Base-by-base conservation (phyloP, 164 flowering plant species). In the Vitis rotundifolia region DNA sequence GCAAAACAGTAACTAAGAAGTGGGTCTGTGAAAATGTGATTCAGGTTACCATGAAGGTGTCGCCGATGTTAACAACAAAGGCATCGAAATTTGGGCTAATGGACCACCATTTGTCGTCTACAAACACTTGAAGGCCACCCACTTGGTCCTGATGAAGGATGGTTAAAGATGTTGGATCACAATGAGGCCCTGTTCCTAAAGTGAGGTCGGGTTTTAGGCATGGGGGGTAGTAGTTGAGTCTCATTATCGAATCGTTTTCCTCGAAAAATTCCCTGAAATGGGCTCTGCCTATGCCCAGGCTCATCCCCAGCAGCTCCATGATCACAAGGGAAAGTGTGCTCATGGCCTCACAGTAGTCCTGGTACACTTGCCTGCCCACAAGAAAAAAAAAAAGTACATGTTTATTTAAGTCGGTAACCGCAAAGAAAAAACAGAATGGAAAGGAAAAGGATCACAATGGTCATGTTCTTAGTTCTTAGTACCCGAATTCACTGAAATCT, bases 181-280 rank as follows among this genome's bases (percentile, higher is more conserved):
- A 90, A 71, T 89, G 97, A 60, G 97, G 97, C 3, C 97, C 96
- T 0, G 97, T 92, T 48, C 97, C 97, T 47, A 90, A 75, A 3
- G 96, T 86, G 29, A 78, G 83, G 12, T 88, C 88, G 0, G 97
- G 97, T 65, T 83, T 82, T 58, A 88, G 92, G 76, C 97, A 90
- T 13, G 82, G 85, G 1, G 96, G 97, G 63, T 92, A 92, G 77
- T 87, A 91, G 66, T 91, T 91, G 12, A 91, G 79, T 74, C 97
- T 83, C 94, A 91, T 87, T 64, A 92, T 88, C 2, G 96, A 90
- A 53, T 91, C 89, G 22, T 88, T 90, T 6, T 81, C 89, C 67
- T 83, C 79, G 52, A 84, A 92, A 60, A 87, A 88, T 0, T 88
- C 85, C 64, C 78, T 83, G 77, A 81, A 92, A 68, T 82, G 76